These are phyloP conservation scores for Rhizoclosmatium globosum DNA, from an alignment of 192 early-diverging fungal genomes.

Conservation along the genomic window DNA sequence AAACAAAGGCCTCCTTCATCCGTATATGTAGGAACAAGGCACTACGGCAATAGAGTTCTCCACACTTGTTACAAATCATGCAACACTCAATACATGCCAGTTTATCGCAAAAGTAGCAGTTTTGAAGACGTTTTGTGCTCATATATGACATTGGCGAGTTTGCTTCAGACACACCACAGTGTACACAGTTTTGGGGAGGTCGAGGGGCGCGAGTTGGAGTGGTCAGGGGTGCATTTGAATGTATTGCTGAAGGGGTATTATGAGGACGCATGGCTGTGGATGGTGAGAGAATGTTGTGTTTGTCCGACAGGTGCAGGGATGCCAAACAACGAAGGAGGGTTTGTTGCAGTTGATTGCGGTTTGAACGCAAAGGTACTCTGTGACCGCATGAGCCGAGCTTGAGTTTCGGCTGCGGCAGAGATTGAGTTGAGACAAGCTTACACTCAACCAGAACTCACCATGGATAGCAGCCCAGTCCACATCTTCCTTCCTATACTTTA, in stretches of 20 bases:
- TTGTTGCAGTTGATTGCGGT: neutral
- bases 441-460: conserved; percentile 8
- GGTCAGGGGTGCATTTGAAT: neutral
- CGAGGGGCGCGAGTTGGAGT: neutral
- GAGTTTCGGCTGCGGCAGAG: conserved; percentile 11
- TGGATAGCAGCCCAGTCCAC: conserved; percentile 22
- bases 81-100: conserved; percentile 18
- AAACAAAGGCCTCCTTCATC: neutral
- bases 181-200: neutral
- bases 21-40: conserved; percentile 7
- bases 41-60: conserved; percentile 17
- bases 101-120: conserved; percentile 11
- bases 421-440: neutral
- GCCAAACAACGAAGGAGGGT: neutral
- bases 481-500: conserved; percentile 24
- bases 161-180: conserved; percentile 4
- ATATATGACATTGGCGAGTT: conserved; percentile 20
- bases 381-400: conserved; percentile 18
- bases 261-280: neutral
- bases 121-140: conserved; percentile 15
- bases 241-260: neutral
- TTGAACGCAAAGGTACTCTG: conserved; percentile 12
- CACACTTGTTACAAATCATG: conserved; percentile 3
- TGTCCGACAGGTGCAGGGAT: neutral
- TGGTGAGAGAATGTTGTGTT: neutral